Base-by-base conservation (phyloP, 192 early-diverging fungal species). In the Coemansia javaensis region DNA sequence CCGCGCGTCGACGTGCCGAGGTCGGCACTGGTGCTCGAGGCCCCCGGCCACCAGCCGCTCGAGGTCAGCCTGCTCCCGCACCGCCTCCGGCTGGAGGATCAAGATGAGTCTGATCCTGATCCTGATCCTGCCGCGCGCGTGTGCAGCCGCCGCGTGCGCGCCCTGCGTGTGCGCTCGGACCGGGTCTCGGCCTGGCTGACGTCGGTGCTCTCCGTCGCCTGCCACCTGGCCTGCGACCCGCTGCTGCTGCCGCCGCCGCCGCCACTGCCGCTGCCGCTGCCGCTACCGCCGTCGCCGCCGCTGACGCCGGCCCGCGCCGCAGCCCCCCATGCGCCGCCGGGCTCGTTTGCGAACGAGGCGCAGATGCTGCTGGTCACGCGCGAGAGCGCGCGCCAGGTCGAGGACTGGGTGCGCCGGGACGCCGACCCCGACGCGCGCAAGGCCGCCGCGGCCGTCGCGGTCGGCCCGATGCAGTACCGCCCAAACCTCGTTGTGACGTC, bases 291-390 rank as follows among this genome's bases (percentile, higher is more conserved):
- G 8, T 16, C 16, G 21, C 16, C 2, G 3, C 32, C 18, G 6
- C 43, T 9, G 27, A 4, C 3, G 2, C 24, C 16, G 12, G 17
- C 35, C 18, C 50, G 8, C 18, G 16, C 13, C 21, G 43, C 33
- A 23, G 20, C 4, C 32, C n/a, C 13, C 24, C 10, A 7, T 17
- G 4, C 4, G 2, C 27, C 44, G 7, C 51, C 45, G 4, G 56
- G 80, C 16, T 72, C 82, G 10, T 79, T 91, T 45, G 83, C 84
- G 31, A 91, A 89, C 49, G 77, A 85, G 44, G 79, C 86, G 17
- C 86, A 82, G 24, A 85, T 85, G 50, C 64, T 90, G 22, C 33
- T 90, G 49, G 78, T 89, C 20, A 79, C 82, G 11, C 44, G 55
- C 16, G 60, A 80, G 30, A 86, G 81, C 38, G 77, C 82, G 1